Conservation (phyloP, 1,139 yeast genomes). For the Candida smagusa region DNA sequence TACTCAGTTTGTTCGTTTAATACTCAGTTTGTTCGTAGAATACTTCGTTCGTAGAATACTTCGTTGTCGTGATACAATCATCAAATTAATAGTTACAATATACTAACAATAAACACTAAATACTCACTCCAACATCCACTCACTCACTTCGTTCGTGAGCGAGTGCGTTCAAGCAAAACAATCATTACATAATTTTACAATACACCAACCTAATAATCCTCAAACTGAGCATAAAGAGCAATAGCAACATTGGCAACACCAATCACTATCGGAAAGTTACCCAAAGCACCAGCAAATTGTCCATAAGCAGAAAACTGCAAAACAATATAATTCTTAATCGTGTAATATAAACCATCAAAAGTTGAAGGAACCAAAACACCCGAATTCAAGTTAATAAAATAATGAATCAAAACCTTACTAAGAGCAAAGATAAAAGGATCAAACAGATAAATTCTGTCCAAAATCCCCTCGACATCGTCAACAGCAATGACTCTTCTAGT, state of each 20-base stretch:
- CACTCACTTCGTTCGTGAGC: no score
- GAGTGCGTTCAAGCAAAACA: no score
- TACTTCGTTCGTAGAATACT: no score
- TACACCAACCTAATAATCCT: conserved; percentile 15
- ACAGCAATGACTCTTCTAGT: conserved; percentile 40
- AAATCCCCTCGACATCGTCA: conserved; percentile 19
- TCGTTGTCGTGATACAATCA: no score
- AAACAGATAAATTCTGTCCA: conserved; percentile 42
- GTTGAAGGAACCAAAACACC: conserved; percentile 18
- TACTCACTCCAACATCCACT: no score
- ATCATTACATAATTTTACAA: not conserved
- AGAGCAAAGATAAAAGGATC: conserved; percentile 62
- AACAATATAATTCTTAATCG: conserved; percentile 33
- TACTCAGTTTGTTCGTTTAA: no score
- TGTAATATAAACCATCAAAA: conserved; percentile 32
- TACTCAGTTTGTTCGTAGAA: no score
- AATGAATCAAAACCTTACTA: conserved; percentile 45
- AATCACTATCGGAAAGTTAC: conserved; percentile 46
- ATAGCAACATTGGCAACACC: conserved; percentile 47
- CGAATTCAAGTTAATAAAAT: conserved; percentile 34
- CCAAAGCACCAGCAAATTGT: conserved; percentile 34
- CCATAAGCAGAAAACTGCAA: conserved; percentile 39
- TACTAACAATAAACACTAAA: no score
- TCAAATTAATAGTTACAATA: conserved; percentile 2
- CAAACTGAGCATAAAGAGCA: conserved; percentile 48